Evolutionary conservation across 164 flowering plant genomes (phyloP), one percentile per base, ranked within the genome.

Genomic region (Santalum album): DNA sequence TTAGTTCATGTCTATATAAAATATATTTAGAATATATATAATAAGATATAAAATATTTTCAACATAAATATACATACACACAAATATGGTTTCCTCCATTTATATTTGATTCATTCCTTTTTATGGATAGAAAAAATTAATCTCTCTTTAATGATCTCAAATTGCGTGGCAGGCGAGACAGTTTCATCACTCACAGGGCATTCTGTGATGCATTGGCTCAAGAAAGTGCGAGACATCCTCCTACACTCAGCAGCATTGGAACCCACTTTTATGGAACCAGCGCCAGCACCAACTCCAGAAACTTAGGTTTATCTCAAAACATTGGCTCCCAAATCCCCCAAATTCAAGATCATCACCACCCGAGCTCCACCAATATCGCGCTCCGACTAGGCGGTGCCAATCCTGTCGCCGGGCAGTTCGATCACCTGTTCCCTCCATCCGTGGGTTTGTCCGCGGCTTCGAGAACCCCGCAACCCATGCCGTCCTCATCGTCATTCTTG

Each of bases 181-280:
- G 96, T 65, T 86, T 86, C 75, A 81, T 89, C 60, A 86, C 96
- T 14, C 96, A 89, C 60, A 69, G 96, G 45, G 96, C 96, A 19
- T 89, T 89, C 59, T 89, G 96, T 53, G 96, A 89, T 59, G 95
- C 96, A 35, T 68, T 89, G 57, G 87, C 91, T 49, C 95, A 89
- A 61, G 96, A 89, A 61, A 84, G 77, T 59, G 87, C 86, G 14
- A 74, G 87, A 60, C 84, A 89, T 0, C 53, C 78, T 11, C 14
- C 78, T 7, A 72, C 69, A 55, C 56, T 86, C n/a, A 75, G 24
- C 74, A 51, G 77, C 58, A 71, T 83, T 25, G 86, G 82, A 1
- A 75, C 74, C 59, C 85, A 81, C 53, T 42, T 83, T 11, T 83
- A 66, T 59, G 79, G 82, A 39, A 69, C 45, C 75, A 70, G 66